phyloP scores from a whole-genome alignment of 768 basidiomycete species.

The Tulasnella sp. region DNA sequence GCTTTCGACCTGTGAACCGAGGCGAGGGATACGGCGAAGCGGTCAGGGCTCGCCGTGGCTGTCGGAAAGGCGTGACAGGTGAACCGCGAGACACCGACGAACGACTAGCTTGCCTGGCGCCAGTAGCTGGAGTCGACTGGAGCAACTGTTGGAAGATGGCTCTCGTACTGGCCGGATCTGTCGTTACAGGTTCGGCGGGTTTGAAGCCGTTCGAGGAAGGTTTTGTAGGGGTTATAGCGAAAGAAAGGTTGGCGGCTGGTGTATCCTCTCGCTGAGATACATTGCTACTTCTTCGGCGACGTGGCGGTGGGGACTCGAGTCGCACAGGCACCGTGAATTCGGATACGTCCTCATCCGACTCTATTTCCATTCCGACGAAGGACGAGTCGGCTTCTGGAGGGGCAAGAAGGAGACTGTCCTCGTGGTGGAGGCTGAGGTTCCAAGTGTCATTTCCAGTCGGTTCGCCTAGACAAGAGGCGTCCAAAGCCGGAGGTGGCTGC shows the following conservation, averaged over 20 bases:
- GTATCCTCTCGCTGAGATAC: slow-evolving; percentile 5
- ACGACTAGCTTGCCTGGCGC: not conserved
- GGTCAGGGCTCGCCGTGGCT: not conserved
- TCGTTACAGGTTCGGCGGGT: not conserved
- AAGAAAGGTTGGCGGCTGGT: not conserved
- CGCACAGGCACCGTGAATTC: slow-evolving; percentile 11
- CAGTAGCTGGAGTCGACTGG: not conserved
- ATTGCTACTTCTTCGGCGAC: not conserved
- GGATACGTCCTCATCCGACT: not conserved
- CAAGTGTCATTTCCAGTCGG: not conserved
- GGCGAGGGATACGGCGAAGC: slow-evolving; percentile 6
- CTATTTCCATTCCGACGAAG: slow-evolving; percentile 8
- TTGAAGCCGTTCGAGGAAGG: not conserved
- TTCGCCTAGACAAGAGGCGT: not conserved
- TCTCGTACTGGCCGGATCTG: not conserved
- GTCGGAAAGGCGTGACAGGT: not conserved
- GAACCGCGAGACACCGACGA: not conserved
- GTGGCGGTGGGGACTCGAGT: slow-evolving; percentile 8
- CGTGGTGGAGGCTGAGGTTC: not conserved
- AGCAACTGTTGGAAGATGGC: not conserved
- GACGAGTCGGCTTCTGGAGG: not conserved
- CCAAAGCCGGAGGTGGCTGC: not conserved
- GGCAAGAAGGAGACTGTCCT: not conserved
- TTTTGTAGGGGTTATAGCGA: not conserved
- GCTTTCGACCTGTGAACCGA: not conserved